Base-by-base conservation (phyloP, 768 basidiomycete species). In the Lyophyllum semitale region DNA sequence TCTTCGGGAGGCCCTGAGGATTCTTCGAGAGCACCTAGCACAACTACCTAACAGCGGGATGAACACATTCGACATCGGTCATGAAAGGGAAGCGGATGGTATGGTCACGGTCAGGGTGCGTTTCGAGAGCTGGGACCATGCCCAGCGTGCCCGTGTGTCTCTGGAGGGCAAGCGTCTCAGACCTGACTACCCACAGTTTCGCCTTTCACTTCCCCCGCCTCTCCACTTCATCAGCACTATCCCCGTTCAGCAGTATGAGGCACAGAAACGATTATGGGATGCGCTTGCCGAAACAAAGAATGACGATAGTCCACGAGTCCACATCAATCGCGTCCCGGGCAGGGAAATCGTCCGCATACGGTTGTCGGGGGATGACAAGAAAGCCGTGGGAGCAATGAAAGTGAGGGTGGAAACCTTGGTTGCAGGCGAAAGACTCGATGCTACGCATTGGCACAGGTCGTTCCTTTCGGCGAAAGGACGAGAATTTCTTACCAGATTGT, bases 331-430 rank as follows among this genome's bases (percentile, higher is more conserved):
- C 29, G 55, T 60, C 3, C 62, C 58, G 9, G 61, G 58, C 15
- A 57, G 44, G 32, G 48, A 40, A 18, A 54, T 55, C 4, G 72
- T 78, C 41, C 66, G 70, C 15, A 73, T 86, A 37, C 74, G 68
- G 4, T 71, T 85, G n/a, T 59, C 70, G 1, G 84, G 85, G 0
- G 71, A 79, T 13, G 78, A 80, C 47, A 81, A 81, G 66, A 78
- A 80, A 59, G 76, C 75, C 1, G 74, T 80, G 1, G 85, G 85
- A 1, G 72, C 76, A 4, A 61, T 87, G 55, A 87, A 85, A 68
- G 84, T 86, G 12, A 71, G 84, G 48, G 80, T 83, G 0, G 85
- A 87, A 64, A 77, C 71, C 48, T 63, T 87, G 35, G 78, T 75
- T 2, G 72, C 71, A 22, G 85, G 85, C 5, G 77, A 81, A 37